Evolutionary conservation across 768 basidiomycete genomes (phyloP).

Genomic region (Suillus plorans): DNA sequence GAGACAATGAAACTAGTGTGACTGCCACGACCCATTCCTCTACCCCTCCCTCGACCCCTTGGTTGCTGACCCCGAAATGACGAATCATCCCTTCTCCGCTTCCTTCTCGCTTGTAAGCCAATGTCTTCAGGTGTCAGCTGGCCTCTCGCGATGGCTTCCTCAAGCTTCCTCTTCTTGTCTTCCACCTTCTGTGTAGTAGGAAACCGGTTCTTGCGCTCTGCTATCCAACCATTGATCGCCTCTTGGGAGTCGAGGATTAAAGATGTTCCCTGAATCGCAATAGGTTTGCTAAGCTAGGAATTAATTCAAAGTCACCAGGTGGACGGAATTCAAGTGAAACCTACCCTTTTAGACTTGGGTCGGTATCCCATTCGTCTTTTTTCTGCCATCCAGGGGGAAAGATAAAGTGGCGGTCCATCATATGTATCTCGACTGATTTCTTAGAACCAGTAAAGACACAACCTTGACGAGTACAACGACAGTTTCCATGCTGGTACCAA

Average conservation of each 20-base stretch:
- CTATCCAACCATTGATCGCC: conserved; percentile 80
- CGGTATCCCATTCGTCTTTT: conserved; percentile 74
- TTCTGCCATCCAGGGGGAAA: conserved; percentile 74
- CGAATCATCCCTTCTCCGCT: conserved; percentile 39
- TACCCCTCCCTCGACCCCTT: conserved; percentile 25
- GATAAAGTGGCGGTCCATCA: conserved; percentile 89
- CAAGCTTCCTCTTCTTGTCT: conserved; percentile 79
- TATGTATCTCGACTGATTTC: conserved; percentile 74
- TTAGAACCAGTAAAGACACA: conserved; percentile 70
- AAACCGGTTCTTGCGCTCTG: conserved; percentile 84
- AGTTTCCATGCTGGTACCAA: conserved; percentile 68
- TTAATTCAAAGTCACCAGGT: background rate
- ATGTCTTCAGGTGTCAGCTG: conserved; percentile 57
- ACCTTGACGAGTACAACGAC: conserved; percentile 57
- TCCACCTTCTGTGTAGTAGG: conserved; percentile 68
- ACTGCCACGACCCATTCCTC: conserved; percentile 29
- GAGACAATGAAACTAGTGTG: background rate
- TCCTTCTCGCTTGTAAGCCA: conserved; percentile 37
- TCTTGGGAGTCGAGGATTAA: conserved; percentile 79
- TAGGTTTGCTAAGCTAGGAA: conserved; percentile 50
- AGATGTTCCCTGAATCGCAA: conserved; percentile 79
- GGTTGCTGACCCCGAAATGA: conserved; percentile 11
- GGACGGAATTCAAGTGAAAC: conserved; percentile 10
- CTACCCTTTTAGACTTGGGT: conserved; percentile 79
- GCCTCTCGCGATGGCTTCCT: conserved; percentile 80